Base-by-base conservation (phyloP, 805 yeast genomes). In the Yarrowia sp. region DNA sequence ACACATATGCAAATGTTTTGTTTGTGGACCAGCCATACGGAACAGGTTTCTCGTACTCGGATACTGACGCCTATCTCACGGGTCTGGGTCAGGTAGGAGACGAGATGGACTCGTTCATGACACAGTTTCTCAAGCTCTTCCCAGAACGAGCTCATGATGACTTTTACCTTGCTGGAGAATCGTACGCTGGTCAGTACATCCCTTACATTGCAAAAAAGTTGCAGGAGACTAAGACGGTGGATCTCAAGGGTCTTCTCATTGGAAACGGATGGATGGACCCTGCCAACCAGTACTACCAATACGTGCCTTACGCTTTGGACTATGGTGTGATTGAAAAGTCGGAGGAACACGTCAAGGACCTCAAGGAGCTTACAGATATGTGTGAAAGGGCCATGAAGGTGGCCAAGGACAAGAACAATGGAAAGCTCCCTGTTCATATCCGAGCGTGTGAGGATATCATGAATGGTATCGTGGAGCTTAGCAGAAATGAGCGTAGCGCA, bases 201-300 rank as follows among this genome's bases (percentile, higher is more conserved):
- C 98, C 99, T 0, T 90, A 88, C 74, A 84, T 92, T 66, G 96
- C 93, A 0, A 78, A 83, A 42, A 85, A 84, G 1, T 79, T 93
- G 5, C 66, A 72, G 42, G 48, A 72, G 55, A 68, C 77, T 17
- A 58, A 68, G 6, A 58, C 69, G 3, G 68, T 81, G 39, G 79
- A 86, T 65, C 74, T 92, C 65, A 79, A 83, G 67, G 95, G 93
- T 0, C 73, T 91, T 8, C 68, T 92, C 68, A 87, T 95, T 66
- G 97, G 97, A 14, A 93, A 93, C 76, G 98, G 97, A 1, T 93
- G 97, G 96, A 84, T 92, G 13, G 92, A 91, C 53, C 98, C 98
- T 1, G 84, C 86, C 67, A 82, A 83, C 47, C 99, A 95, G 78
- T 86, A 93, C 62, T 79, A 90, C 67, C 84, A 96, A 15, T 90